phyloP scores from a whole-genome alignment of 1,284 basidiomycete genomes.

The Cutaneotrichosporon mucoides region DNA sequence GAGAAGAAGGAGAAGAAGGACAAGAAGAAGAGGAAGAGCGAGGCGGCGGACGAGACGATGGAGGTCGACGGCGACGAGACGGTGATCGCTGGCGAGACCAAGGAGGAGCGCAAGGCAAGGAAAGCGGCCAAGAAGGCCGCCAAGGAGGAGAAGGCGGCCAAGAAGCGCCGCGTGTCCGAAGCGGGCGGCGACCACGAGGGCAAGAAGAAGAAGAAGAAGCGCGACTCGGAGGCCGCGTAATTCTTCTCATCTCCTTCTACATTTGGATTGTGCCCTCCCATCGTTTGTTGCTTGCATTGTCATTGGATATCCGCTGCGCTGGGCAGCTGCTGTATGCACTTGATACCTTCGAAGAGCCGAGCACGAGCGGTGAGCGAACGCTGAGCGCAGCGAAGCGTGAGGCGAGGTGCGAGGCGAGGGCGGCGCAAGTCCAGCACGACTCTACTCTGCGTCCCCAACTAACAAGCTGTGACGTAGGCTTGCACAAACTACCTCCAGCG shows the following conservation, averaged over 20 bases:
- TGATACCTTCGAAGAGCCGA: background rate
- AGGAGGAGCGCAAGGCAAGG: conserved; percentile 58
- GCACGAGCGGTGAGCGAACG: too few species aligned
- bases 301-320: conserved; percentile 12
- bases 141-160: conserved; percentile 10
- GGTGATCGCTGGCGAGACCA: conserved; percentile 50
- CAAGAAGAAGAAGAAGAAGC: conserved; percentile 68
- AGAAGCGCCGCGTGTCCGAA: conserved; percentile 48
- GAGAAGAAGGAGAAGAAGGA: conserved; percentile 69
- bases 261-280: background rate
- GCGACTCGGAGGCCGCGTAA: conserved; percentile 35
- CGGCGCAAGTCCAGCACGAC: too few species aligned
- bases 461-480: too few species aligned
- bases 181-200: conserved; percentile 43
- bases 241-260: background rate
- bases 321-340: conserved; percentile 11
- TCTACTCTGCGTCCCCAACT: too few species aligned
- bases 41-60: conserved; percentile 49
- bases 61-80: conserved; percentile 49
- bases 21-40: conserved; percentile 65
- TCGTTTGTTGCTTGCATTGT: conserved; percentile 7
- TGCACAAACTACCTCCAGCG: too few species aligned
- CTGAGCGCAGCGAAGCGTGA: too few species aligned
- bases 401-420: too few species aligned
- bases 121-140: conserved; percentile 53